These are phyloP conservation scores for Phtheirospermum japonicum DNA, from an alignment of 257 asterid genomes.

Conservation along the genomic window DNA sequence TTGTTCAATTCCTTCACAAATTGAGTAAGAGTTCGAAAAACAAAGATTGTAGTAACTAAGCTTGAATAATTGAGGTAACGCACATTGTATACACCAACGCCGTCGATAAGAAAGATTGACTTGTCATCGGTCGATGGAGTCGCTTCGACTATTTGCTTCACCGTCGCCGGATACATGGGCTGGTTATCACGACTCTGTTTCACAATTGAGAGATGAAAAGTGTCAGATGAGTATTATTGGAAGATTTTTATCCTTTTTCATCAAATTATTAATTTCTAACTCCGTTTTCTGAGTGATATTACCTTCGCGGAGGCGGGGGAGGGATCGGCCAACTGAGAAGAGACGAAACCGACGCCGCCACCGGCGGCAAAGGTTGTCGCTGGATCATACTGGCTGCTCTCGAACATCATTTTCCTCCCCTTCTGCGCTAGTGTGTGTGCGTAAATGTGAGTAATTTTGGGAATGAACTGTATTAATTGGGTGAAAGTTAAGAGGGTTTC, in stretches of 20 bases:
- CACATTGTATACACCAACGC: slow-evolving; percentile 61
- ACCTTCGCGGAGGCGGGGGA: slow-evolving; percentile 68
- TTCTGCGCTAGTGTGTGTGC: not conserved
- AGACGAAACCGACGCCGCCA: slow-evolving; percentile 42
- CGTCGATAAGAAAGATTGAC: slow-evolving; percentile 51
- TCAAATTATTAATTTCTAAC: not conserved
- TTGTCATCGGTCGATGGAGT: slow-evolving; percentile 51
- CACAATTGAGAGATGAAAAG: slow-evolving; percentile 1
- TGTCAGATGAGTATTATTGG: not conserved
- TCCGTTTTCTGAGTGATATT: not conserved
- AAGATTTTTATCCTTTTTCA: not conserved
- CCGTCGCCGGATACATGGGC: slow-evolving; percentile 72
- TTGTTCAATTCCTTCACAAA: not conserved
- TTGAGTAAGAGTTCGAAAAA: slow-evolving; percentile 1
- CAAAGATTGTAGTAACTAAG: not conserved
- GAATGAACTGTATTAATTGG: not conserved
- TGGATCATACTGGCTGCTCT: slow-evolving; percentile 54
- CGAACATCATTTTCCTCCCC: slow-evolving; percentile 47
- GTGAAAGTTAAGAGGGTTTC: slow-evolving; percentile 23
- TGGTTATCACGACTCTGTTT: slow-evolving; percentile 61
- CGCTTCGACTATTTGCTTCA: slow-evolving; percentile 70
- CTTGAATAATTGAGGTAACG: slow-evolving; percentile 18
- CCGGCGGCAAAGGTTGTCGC: slow-evolving; percentile 25
- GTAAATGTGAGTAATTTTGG: not conserved
- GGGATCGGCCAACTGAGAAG: slow-evolving; percentile 49